Percentiles rank a stretch among this genome's conserved stretches.
These are phyloP conservation scores for Diaporthe vaccinii DNA, from an alignment of 2,329 filamentous ascomycete genomes.

Conservation along the genomic window DNA sequence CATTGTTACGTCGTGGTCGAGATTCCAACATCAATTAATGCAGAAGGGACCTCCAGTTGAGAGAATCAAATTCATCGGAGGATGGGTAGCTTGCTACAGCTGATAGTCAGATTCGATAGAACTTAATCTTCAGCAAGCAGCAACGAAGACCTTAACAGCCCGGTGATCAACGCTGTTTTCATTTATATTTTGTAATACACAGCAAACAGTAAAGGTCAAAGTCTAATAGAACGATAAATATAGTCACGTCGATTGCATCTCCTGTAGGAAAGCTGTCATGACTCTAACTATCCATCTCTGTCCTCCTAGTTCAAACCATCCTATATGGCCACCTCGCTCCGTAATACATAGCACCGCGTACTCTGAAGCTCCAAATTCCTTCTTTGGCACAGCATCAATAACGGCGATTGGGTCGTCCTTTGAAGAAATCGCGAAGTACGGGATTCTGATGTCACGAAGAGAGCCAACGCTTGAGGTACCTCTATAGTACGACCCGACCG, in stretches of 20 bases:
- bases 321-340: background rate
- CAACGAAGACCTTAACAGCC: no score
- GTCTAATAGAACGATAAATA: no score
- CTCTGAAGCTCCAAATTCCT: background rate
- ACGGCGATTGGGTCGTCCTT: background rate
- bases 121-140: no score
- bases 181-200: no score
- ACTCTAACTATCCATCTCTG: constrained; percentile 2
- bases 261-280: background rate
- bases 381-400: background rate
- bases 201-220: no score
- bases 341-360: background rate
- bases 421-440: background rate
- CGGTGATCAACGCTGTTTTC: no score
- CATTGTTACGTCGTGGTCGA: no score
- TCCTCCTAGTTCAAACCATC: background rate
- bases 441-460: background rate
- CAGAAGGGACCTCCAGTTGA: no score
- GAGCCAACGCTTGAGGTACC: background rate
- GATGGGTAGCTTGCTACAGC: no score
- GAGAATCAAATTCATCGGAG: no score
- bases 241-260: background rate
- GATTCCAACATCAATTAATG: no score
- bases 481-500: background rate
- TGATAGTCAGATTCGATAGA: no score